These are phyloP conservation scores for Cercospora zeina DNA, from an alignment of 2,329 filamentous ascomycete species.

Conservation along the genomic window DNA sequence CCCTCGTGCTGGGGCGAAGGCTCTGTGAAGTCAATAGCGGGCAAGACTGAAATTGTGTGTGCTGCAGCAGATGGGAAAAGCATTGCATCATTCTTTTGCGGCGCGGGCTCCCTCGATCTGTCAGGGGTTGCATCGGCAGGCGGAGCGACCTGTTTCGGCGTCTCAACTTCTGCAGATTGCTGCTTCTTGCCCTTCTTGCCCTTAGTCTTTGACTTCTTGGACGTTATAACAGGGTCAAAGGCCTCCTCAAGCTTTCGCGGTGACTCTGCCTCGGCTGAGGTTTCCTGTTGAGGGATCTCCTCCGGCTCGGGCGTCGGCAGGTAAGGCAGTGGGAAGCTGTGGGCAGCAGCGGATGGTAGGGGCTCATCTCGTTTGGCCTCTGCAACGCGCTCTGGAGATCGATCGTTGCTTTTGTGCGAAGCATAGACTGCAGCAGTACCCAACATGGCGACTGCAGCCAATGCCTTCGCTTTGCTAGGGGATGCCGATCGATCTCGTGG, in stretches of 20 bases:
- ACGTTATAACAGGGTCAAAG: slow-evolving; percentile 11
- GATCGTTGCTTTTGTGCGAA: slow-evolving; percentile 21
- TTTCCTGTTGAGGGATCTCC: neutral
- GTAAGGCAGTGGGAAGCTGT: slow-evolving; percentile 22
- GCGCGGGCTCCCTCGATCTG: neutral
- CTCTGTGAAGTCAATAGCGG: slow-evolving; percentile 6
- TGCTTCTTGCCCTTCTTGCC: slow-evolving; percentile 35
- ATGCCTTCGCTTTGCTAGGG: slow-evolving; percentile 23
- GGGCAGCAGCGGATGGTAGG: slow-evolving; percentile 10
- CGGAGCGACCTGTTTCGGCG: slow-evolving; percentile 3
- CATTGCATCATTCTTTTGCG: neutral
- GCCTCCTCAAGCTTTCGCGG: slow-evolving; percentile 5
- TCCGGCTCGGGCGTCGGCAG: slow-evolving; percentile 2
- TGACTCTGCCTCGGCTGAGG: neutral
- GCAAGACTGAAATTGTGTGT: slow-evolving; percentile 24
- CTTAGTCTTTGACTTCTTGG: slow-evolving; percentile 33
- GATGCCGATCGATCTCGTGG: slow-evolving; percentile 23
- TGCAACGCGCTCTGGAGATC: slow-evolving; percentile 21
- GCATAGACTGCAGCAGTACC: slow-evolving; percentile 35
- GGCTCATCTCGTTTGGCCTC: neutral
- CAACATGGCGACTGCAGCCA: slow-evolving; percentile 35
- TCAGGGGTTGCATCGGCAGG: neutral
- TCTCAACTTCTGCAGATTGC: slow-evolving; percentile 14
- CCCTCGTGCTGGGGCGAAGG: slow-evolving; percentile 7
- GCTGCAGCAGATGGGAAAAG: slow-evolving; percentile 26